Percentiles rank a stretch among this genome's conserved stretches.
phyloP scores from a whole-genome alignment of 192 early-diverging fungal species.

The Physocladia obscura region DNA sequence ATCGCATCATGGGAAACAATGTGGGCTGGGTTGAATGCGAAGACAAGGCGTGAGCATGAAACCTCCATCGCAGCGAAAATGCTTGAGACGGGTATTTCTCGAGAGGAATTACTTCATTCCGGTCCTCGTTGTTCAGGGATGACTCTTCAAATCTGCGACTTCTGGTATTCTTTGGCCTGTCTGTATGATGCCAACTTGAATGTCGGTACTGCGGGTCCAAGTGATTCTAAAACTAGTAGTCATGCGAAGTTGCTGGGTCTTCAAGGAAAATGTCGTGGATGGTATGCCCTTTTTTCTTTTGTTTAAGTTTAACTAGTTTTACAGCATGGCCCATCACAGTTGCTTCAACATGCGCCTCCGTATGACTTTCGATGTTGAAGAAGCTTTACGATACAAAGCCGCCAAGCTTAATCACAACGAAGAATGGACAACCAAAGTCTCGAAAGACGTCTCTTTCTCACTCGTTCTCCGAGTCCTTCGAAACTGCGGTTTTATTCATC shows the following conservation, averaged over 20 bases:
- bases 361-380: background rate
- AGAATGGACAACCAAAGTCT: background rate
- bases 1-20: background rate
- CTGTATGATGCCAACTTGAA: background rate
- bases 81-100: background rate
- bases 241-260: no score
- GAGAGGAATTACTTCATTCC: background rate
- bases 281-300: no score
- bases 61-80: no score
- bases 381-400: background rate
- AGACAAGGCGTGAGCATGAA: background rate
- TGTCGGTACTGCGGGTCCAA: background rate
- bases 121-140: background rate
- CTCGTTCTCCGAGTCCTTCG: background rate
- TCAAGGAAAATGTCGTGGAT: no score
- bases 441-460: background rate
- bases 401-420: background rate
- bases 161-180: constrained; percentile 2
- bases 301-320: background rate
- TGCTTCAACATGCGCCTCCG: background rate
- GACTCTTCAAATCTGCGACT: background rate
- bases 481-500: background rate
- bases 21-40: background rate
- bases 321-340: background rate
- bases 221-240: background rate